phyloP scores from a whole-genome alignment of 2,329 filamentous ascomycete genomes.

The Fusarium poae region DNA sequence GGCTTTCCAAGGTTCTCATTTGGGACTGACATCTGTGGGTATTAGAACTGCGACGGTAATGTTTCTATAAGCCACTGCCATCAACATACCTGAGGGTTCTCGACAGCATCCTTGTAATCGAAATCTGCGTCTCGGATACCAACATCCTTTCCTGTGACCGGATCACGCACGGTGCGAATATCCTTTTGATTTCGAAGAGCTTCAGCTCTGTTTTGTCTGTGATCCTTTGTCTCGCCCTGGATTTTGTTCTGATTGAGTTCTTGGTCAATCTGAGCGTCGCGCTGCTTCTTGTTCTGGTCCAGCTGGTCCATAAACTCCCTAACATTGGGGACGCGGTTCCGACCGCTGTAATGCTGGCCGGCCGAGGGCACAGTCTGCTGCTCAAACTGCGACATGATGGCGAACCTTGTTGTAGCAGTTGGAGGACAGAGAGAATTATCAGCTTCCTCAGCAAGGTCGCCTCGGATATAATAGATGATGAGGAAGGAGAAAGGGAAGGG shows the following conservation, averaged over 20 bases:
- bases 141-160: constrained; percentile 87
- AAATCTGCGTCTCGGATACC: constrained; percentile 85
- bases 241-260: constrained; percentile 57
- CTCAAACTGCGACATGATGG: constrained; percentile 54
- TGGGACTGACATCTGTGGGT: constrained; percentile 75
- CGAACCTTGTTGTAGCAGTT: constrained; percentile 7
- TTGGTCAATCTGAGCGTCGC: constrained; percentile 79
- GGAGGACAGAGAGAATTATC: constrained; percentile 13
- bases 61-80: background rate
- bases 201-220: constrained; percentile 54
- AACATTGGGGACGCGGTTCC: constrained; percentile 88
- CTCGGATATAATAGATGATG: constrained; percentile 6
- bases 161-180: constrained; percentile 85
- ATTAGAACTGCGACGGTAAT: background rate
- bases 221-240: constrained; percentile 57
- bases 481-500: background rate
- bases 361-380: constrained; percentile 60
- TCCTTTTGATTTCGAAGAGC: constrained; percentile 55
- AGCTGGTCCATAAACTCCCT: constrained; percentile 84
- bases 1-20: constrained; percentile 88
- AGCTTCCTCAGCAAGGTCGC: constrained; percentile 23
- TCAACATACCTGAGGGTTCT: constrained; percentile 74
- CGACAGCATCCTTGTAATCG: constrained; percentile 75
- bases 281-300: constrained; percentile 81
- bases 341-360: constrained; percentile 81